Conservation (phyloP, 306 rosid genomes). For the Fagus sylvatica region DNA sequence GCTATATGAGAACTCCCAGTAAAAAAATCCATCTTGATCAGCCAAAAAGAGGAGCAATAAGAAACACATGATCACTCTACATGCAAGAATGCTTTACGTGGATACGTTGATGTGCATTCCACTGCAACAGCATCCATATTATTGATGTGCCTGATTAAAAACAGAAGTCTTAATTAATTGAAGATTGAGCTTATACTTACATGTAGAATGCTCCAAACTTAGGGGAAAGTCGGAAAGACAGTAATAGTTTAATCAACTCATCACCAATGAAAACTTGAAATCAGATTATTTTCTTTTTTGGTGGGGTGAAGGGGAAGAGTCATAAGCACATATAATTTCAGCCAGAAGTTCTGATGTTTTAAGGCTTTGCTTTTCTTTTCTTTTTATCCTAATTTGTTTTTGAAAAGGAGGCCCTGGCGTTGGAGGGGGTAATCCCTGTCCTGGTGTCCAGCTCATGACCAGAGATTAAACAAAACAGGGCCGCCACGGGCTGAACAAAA, state of each 20-base stretch:
- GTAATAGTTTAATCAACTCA: background rate
- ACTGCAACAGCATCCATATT: constrained; percentile 85
- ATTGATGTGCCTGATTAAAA: constrained; percentile 74
- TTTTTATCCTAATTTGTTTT: no score
- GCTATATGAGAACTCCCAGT: no score
- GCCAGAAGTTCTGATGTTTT: constrained; percentile 4
- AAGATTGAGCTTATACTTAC: background rate
- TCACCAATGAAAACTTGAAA: background rate
- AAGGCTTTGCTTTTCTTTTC: background rate
- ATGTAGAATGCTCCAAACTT: constrained; percentile 14
- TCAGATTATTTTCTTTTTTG: background rate
- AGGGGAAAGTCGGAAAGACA: background rate
- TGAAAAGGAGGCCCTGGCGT: no score
- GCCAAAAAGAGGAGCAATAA: constrained; percentile 3
- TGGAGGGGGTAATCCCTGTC: background rate
- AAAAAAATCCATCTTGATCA: background rate
- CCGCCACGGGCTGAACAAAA: background rate
- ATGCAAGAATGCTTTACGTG: constrained; percentile 41
- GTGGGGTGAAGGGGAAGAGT: background rate
- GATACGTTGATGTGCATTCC: constrained; percentile 61
- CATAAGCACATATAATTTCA: constrained; percentile 3
- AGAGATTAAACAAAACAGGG: background rate
- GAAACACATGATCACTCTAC: constrained; percentile 19
- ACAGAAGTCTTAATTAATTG: background rate
- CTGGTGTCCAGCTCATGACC: background rate